Base-by-base conservation (phyloP, 805 yeast genomes). In the Maudiozyma serrabonitensis region DNA sequence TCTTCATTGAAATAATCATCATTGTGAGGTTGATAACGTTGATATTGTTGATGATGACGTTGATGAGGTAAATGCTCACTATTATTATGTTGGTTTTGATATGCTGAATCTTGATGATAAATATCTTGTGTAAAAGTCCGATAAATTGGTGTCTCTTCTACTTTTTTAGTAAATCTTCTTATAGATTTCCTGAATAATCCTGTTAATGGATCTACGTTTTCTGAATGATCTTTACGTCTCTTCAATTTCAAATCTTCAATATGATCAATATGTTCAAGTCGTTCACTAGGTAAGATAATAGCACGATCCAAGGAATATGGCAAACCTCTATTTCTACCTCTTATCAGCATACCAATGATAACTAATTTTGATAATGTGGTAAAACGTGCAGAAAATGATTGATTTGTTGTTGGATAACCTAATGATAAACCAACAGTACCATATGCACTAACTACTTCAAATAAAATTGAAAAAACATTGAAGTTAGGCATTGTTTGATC, bases 301-400 rank as follows among this genome's bases (percentile, higher is more conserved):
- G 99, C 98, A 63, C 99, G 80, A 68, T 93, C 99, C 50, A 93
- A 76, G 0, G 90, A 73, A 62, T 91, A 89, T 1, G 99, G 99
- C 51, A 93, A 73, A 37, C 98, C 98, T 76, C 99, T 87, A 61
- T 90, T 97, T 51, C 97, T 76, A 9, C 99, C 98, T 70, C 99
- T 80, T 43, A 93, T 76, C 85, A 93, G 81, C 84, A 89, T 80
- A 5, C 89, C 91, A 54, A 87, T 81, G 38, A 93, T 81, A 2
- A 91, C 87, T 43, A 93, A 71, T 61, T 93, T 93, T 1, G 95
- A 84, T 7, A 91, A 59, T 0, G 75, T 74, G 19, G 78, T 76
- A 63, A 91, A 87, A 60, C 83, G 78, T 0, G 79, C 88, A 16
- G 84, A 75, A 45, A 93, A 78, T 1, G 97, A 87, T 7, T 88